Conservation (phyloP, 2,329 filamentous ascomycete species). For the Boeremia lycopersici region DNA sequence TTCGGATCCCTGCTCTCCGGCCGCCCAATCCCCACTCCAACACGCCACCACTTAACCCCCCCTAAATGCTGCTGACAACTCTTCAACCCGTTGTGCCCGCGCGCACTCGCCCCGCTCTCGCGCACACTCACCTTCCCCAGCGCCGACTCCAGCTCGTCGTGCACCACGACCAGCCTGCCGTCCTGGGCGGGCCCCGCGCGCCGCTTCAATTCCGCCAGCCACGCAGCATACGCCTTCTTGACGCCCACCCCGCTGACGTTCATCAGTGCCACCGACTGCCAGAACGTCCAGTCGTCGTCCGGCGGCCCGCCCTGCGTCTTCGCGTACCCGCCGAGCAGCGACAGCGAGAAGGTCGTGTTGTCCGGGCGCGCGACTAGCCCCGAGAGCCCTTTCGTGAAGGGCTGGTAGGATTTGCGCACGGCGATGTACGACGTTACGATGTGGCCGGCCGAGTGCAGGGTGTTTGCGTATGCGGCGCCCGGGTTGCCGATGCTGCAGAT, state of each 20-base stretch:
- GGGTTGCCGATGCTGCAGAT: conserved; percentile 90
- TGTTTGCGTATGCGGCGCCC: conserved; percentile 68
- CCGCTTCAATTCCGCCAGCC: conserved; percentile 24
- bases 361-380: conserved; percentile 39
- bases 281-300: conserved; percentile 63
- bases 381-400: conserved; percentile 36
- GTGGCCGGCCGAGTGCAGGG: conserved; percentile 88
- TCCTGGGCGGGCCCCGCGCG: conserved; percentile 21
- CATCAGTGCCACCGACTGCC: conserved; percentile 81
- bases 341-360: conserved; percentile 44
- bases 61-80: conserved; percentile 42
- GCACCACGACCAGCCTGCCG: conserved; percentile 73
- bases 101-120: conserved; percentile 59
- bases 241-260: conserved; percentile 80
- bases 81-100: conserved; percentile 56
- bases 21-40: conserved; percentile 87
- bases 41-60: conserved; percentile 57
- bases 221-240: conserved; percentile 67
- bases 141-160: conserved; percentile 83
- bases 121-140: conserved; percentile 71
- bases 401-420: conserved; percentile 34
- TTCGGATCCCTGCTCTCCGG: conserved; percentile 70
- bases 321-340: conserved; percentile 52
- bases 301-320: conserved; percentile 14
- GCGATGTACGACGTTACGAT: conserved; percentile 63